phyloP scores from a whole-genome alignment of 352 stramenopile species.

The Stramenopiles sp. region DNA sequence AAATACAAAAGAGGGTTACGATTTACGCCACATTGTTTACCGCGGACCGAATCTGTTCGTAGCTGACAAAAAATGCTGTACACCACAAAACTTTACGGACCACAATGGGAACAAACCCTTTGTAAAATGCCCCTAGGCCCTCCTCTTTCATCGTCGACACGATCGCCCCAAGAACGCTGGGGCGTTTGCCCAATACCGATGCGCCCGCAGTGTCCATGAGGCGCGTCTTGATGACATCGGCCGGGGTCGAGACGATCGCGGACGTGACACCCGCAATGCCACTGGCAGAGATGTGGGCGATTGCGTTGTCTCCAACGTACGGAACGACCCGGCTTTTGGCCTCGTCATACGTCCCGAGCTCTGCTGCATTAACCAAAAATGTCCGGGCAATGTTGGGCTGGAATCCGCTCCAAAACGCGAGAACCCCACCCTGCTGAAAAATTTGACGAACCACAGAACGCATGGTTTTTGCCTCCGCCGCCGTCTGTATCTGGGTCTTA shows the following conservation, averaged over 20 bases:
- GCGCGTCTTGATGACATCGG: slow-evolving; percentile 52
- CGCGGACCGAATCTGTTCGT: slow-evolving; percentile 44
- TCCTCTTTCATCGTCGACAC: slow-evolving; percentile 24
- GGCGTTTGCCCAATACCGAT: slow-evolving; percentile 22
- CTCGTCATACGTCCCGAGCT: slow-evolving; percentile 59
- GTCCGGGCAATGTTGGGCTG: slow-evolving; percentile 52
- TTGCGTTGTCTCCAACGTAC: slow-evolving; percentile 24
- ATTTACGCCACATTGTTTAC: too few species aligned
- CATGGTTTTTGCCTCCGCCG: slow-evolving; percentile 35
- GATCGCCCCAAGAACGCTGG: not conserved
- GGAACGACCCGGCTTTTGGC: slow-evolving; percentile 27
- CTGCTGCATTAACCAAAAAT: slow-evolving; percentile 57
- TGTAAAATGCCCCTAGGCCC: slow-evolving; percentile 47
- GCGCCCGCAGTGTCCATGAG: slow-evolving; percentile 48
- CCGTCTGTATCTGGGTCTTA: slow-evolving; percentile 58
- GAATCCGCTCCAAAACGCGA: slow-evolving; percentile 50
- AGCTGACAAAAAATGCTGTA: slow-evolving; percentile 58
- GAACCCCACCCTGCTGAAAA: slow-evolving; percentile 42
- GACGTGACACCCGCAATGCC: slow-evolving; percentile 17
- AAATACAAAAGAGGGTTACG: too few species aligned
- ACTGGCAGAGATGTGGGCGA: slow-evolving; percentile 24
- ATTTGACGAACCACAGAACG: slow-evolving; percentile 43
- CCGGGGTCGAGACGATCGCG: slow-evolving; percentile 20
- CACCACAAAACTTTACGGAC: slow-evolving; percentile 60
- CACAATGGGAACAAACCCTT: slow-evolving; percentile 58